A percentile compares a stretch with the other conserved stretches of the same genome.
Conservation (phyloP, 805 yeast genomes). For the Naumovozyma castellii region DNA sequence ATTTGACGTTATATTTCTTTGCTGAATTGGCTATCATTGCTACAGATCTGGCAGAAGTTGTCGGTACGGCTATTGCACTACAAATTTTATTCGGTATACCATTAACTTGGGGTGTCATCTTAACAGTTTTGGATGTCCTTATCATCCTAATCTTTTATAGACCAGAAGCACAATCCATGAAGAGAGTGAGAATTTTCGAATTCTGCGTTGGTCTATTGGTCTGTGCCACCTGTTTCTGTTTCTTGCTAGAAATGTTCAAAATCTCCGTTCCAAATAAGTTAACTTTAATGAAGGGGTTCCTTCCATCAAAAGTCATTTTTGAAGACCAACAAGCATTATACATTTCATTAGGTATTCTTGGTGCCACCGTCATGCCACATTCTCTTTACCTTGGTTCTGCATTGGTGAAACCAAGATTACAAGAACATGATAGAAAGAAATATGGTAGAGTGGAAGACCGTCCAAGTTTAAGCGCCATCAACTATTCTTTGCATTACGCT, state of each 20-base stretch:
- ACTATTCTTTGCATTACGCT: conserved; percentile 69
- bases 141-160: conserved; percentile 69
- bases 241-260: conserved; percentile 56
- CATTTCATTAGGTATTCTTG: conserved; percentile 72
- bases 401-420: conserved; percentile 73
- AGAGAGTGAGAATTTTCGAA: conserved; percentile 69
- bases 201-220: conserved; percentile 64
- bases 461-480: conserved; percentile 74
- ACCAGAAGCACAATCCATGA: conserved; percentile 65
- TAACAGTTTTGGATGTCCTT: conserved; percentile 77
- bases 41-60: conserved; percentile 89
- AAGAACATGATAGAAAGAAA: conserved; percentile 57
- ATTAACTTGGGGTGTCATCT: conserved; percentile 58
- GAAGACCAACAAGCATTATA: conserved; percentile 65
- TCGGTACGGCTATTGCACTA: conserved; percentile 83
- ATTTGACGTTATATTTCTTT: conserved; percentile 49
- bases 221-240: conserved; percentile 64
- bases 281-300: conserved; percentile 53
- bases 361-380: conserved; percentile 96
- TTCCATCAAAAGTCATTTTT: conserved; percentile 53
- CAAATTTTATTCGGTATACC: conserved; percentile 72
- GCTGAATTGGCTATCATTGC: conserved; percentile 87
- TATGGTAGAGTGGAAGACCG: conserved; percentile 42
- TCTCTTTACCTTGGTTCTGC: conserved; percentile 79
- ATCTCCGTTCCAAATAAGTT: conserved; percentile 44